These are phyloP conservation scores for Coccinonectria pachysandricola DNA, from an alignment of 2,329 filamentous ascomycete genomes.

Conservation along the genomic window DNA sequence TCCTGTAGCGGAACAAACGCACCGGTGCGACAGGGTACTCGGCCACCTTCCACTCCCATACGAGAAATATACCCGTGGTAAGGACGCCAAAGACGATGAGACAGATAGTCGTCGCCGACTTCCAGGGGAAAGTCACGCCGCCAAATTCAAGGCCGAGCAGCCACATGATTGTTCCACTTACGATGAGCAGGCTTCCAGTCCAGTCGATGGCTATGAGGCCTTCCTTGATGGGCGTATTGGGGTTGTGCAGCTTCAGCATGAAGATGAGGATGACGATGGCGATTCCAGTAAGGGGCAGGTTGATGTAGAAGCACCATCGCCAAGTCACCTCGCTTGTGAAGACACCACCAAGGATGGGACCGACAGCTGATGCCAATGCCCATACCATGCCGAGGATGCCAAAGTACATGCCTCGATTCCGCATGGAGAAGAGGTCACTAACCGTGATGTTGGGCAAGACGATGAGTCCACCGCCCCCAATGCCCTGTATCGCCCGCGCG, in stretches of 20 bases:
- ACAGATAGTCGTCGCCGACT: constrained; percentile 63
- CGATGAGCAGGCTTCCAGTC: constrained; percentile 46
- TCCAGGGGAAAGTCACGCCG: constrained; percentile 66
- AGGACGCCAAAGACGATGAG: constrained; percentile 64
- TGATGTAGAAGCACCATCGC: constrained; percentile 63
- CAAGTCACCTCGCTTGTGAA: constrained; percentile 56
- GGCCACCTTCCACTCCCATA: constrained; percentile 65
- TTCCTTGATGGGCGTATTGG: constrained; percentile 49
- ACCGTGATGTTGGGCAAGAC: constrained; percentile 51
- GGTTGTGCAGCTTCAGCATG: constrained; percentile 58
- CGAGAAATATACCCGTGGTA: constrained; percentile 53
- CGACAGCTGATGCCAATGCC: constrained; percentile 55
- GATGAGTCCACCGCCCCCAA: constrained; percentile 47
- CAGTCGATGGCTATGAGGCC: constrained; percentile 56
- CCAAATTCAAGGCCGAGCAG: constrained; percentile 80
- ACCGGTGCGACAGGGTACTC: constrained; percentile 71
- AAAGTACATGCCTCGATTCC: constrained; percentile 41
- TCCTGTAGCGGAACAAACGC: constrained; percentile 54
- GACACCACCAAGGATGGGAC: constrained; percentile 57
- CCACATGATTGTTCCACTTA: constrained; percentile 75
- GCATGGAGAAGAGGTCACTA: constrained; percentile 44
- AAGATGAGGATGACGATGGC: constrained; percentile 43
- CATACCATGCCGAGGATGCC: constrained; percentile 45
- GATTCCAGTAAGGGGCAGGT: constrained; percentile 39
- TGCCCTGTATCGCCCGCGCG: constrained; percentile 45